Percentiles rank a stretch among this genome's conserved stretches.
Evolutionary conservation across 345 rosid genomes (phyloP).

Genomic region (Turritis glabra): DNA sequence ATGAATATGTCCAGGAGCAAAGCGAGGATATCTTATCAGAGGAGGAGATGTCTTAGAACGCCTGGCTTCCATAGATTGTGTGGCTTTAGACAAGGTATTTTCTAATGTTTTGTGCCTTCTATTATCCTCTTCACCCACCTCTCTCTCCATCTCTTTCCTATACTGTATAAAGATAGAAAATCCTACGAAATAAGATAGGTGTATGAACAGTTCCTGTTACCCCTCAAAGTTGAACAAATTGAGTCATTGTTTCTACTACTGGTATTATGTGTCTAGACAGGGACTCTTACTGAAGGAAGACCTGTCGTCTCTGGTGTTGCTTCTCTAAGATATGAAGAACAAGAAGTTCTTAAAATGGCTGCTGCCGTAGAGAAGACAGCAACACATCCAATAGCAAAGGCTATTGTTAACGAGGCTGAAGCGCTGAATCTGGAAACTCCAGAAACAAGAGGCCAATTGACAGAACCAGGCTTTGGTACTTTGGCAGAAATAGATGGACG

Average conservation of each 20-base stretch:
- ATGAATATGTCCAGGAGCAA: conserved; percentile 72
- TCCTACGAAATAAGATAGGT: not conserved
- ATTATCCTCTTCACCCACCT: not conserved
- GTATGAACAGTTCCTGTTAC: not conserved
- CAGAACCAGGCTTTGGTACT: conserved; percentile 94
- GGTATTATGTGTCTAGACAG: too few species aligned
- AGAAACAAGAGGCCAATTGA: conserved; percentile 80
- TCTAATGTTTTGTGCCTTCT: not conserved
- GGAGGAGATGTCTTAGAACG: conserved; percentile 98
- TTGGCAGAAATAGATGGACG: conserved; percentile 86
- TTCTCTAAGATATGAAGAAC: conserved; percentile 56
- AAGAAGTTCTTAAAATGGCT: conserved; percentile 78
- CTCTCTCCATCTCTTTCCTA: conserved; percentile 17
- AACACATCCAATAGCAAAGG: conserved; percentile 85
- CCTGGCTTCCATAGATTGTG: conserved; percentile 66
- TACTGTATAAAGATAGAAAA: conserved; percentile 3
- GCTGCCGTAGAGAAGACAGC: conserved; percentile 97
- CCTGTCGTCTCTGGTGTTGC: conserved; percentile 75
- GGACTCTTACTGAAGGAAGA: conserved; percentile 94
- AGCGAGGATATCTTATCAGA: conserved; percentile 90
- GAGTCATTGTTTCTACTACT: conserved; percentile 6
- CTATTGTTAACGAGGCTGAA: conserved; percentile 73
- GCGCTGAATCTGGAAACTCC: conserved; percentile 58
- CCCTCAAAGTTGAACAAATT: not conserved
- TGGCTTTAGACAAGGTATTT: conserved; percentile 90